Conservation (phyloP, 441 rosid species). For the Pelargonium citronellum region DNA sequence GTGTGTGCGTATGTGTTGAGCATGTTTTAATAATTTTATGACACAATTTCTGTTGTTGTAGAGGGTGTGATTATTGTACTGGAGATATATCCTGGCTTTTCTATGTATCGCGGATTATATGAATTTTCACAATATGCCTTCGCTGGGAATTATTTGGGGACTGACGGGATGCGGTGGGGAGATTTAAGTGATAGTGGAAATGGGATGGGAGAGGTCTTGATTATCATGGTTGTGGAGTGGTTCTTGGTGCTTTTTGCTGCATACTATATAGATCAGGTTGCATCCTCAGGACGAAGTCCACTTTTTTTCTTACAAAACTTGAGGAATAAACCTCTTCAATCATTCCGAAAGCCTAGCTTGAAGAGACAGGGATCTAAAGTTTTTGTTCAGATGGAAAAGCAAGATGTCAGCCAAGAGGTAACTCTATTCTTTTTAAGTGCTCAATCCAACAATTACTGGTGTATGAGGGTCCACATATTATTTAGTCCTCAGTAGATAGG, state of each 20-base stretch:
- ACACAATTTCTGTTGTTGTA: constrained; percentile 26
- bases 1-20: not conserved
- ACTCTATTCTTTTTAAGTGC: not conserved
- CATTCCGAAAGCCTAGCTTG: constrained; percentile 46
- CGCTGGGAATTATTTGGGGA: constrained; percentile 45
- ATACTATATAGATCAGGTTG: constrained; percentile 61
- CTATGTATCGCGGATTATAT: constrained; percentile 80
- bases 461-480: no score
- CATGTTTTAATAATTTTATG: not conserved
- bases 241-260: constrained; percentile 49
- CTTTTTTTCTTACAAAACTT: constrained; percentile 44
- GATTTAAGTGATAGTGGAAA: constrained; percentile 48
- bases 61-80: constrained; percentile 63
- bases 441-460: no score
- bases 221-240: constrained; percentile 82
- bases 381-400: constrained; percentile 65
- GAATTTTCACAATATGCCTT: constrained; percentile 72
- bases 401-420: constrained; percentile 89
- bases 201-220: constrained; percentile 65
- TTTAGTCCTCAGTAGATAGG: no score
- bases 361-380: constrained; percentile 61
- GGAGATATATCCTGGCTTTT: constrained; percentile 90
- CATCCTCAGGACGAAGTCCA: constrained; percentile 58
- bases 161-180: constrained; percentile 75
- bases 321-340: constrained; percentile 34